Percentiles rank a stretch among this genome's conserved stretches.
These are phyloP conservation scores for Arctostaphylos glauca DNA, from an alignment of 148 eudicot species.

Conservation along the genomic window DNA sequence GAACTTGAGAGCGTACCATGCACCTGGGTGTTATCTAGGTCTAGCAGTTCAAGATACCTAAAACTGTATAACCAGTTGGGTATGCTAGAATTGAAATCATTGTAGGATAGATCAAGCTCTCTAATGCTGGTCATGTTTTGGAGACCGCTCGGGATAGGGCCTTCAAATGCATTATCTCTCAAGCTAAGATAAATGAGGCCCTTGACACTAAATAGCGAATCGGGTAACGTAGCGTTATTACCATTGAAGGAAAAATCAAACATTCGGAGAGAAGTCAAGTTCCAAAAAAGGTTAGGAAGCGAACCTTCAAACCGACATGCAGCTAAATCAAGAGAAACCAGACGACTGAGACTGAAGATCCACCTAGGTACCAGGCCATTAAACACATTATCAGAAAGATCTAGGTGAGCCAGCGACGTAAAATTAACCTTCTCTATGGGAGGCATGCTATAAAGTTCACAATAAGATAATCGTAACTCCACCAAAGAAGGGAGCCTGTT, in stretches of 20 bases:
- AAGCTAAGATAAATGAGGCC: background rate
- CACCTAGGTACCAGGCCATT: background rate
- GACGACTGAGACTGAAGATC: background rate
- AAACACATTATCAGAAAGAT: background rate
- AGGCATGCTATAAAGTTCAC: background rate
- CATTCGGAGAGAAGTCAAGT: background rate
- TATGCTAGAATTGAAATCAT: background rate
- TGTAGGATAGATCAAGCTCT: background rate
- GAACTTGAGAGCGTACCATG: conserved; percentile 16
- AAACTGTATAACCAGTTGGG: conserved; percentile 8
- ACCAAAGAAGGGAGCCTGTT: conserved; percentile 8
- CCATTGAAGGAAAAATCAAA: background rate
- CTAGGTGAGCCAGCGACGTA: background rate
- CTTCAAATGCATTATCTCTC: background rate
- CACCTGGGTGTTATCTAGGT: background rate
- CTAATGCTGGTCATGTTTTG: background rate
- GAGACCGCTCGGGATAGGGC: background rate
- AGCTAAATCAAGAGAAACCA: background rate
- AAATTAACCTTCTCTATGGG: background rate
- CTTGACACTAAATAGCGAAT: background rate
- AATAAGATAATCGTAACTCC: background rate
- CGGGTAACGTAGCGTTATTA: background rate
- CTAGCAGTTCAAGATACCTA: background rate
- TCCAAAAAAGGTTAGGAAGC: background rate
- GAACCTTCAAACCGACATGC: background rate